These are phyloP conservation scores for Alternaria consortialis DNA, from an alignment of 2,329 filamentous ascomycete genomes.

Conservation along the genomic window DNA sequence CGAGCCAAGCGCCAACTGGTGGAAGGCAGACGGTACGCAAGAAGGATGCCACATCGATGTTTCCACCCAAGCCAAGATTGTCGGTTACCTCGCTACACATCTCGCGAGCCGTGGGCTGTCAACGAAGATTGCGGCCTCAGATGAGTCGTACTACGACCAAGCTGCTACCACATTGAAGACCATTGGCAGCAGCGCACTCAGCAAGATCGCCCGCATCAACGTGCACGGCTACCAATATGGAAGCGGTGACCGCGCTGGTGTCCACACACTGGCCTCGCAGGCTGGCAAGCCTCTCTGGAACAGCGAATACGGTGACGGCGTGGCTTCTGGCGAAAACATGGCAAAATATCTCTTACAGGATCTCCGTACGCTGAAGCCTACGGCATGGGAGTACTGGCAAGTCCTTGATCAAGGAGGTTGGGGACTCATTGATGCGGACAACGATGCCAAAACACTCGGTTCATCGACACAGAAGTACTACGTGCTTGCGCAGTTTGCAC, in stretches of 20 bases:
- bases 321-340: slow-evolving; percentile 6
- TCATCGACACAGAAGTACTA: slow-evolving; percentile 14
- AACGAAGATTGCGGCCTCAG: slow-evolving; percentile 13
- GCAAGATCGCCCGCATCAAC: slow-evolving; percentile 10
- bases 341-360: slow-evolving; percentile 11
- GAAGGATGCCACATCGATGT: slow-evolving; percentile 17
- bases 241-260: slow-evolving; percentile 10
- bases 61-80: slow-evolving; percentile 11
- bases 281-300: slow-evolving; percentile 12
- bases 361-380: slow-evolving; percentile 13
- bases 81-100: slow-evolving; percentile 10
- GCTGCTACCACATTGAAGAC: slow-evolving; percentile 8
- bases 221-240: slow-evolving; percentile 16
- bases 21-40: slow-evolving; percentile 19
- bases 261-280: slow-evolving; percentile 3
- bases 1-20: slow-evolving; percentile 19
- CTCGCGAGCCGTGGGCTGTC: slow-evolving; percentile 8
- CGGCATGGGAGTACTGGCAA: slow-evolving; percentile 18
- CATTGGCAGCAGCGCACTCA: slow-evolving; percentile 15
- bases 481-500: slow-evolving; percentile 15
- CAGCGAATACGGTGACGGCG: slow-evolving; percentile 17
- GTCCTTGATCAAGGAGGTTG: slow-evolving; percentile 13
- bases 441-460: slow-evolving; percentile 15
- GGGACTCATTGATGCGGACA: slow-evolving; percentile 14
- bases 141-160: slow-evolving; percentile 20